phyloP scores from a whole-genome alignment of 139 green algal species.

The Asterochloris erici region DNA sequence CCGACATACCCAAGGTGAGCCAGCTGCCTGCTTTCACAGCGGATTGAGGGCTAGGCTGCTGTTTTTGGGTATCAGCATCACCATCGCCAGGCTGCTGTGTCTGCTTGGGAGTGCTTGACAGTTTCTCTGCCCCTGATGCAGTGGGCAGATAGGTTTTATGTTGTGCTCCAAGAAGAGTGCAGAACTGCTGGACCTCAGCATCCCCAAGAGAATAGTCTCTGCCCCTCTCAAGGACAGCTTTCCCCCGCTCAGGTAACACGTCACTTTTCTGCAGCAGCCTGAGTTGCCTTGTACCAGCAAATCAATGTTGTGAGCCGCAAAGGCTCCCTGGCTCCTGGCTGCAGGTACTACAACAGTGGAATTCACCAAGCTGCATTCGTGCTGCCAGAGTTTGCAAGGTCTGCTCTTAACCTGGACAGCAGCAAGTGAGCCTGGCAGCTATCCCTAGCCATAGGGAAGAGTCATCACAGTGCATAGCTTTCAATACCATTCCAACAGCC shows the following conservation, averaged over 20 bases:
- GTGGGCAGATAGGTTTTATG: conserved; percentile 97
- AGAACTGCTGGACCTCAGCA: conserved; percentile 42
- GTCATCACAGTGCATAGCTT: no score
- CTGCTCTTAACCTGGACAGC: conserved; percentile 57
- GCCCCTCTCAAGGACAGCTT: conserved; percentile 16
- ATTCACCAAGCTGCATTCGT: conserved; percentile 89
- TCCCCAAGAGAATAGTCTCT: conserved; percentile 44
- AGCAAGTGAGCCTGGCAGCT: not conserved
- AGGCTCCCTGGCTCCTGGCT: not conserved
- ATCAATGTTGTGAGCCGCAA: not conserved
- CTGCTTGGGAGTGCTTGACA: not conserved
- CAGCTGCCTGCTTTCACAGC: not conserved
- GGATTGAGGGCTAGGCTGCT: not conserved
- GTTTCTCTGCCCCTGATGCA: conserved; percentile 21
- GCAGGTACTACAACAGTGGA: conserved; percentile 87
- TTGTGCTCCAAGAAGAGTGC: conserved; percentile 80
- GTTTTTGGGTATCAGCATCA: not conserved
- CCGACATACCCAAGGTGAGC: conserved; percentile 91
- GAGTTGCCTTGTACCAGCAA: not conserved
- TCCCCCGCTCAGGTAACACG: conserved; percentile 30
- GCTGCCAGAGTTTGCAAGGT: conserved; percentile 84
- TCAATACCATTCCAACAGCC: no score
- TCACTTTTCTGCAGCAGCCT: not conserved
- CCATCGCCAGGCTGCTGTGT: not conserved
- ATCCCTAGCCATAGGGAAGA: no score